Percentiles rank a stretch among this genome's conserved stretches.
phyloP scores from a whole-genome alignment of 345 rosid species.

The Garcia nutans region DNA sequence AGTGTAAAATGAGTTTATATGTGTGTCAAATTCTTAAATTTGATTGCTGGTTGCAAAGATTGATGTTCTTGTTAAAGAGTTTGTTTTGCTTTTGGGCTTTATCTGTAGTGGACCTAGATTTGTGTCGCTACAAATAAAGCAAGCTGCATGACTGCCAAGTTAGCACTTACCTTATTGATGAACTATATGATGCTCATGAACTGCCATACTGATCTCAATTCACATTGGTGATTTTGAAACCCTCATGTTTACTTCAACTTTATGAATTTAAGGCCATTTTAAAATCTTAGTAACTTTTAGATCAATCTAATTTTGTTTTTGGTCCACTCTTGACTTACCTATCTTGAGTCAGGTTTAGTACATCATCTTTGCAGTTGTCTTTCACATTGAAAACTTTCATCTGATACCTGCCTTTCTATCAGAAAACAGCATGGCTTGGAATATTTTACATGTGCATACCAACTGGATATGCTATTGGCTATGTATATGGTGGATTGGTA shows the following conservation, averaged over 20 bases:
- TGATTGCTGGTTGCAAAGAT: too few species aligned
- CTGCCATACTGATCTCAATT: background rate
- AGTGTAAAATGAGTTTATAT: too few species aligned
- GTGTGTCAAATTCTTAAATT: too few species aligned
- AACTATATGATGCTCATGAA: background rate
- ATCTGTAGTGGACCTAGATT: background rate
- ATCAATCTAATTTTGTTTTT: background rate
- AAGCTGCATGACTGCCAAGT: background rate
- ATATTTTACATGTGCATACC: slow-evolving; percentile 98
- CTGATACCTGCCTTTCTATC: slow-evolving; percentile 31
- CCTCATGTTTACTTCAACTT: background rate
- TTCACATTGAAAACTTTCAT: slow-evolving; percentile 1
- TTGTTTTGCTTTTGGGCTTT: background rate
- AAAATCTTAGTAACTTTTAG: background rate
- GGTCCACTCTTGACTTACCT: background rate
- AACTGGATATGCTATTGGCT: slow-evolving; percentile 89
- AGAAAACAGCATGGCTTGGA: slow-evolving; percentile 94
- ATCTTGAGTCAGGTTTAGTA: background rate
- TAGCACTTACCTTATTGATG: background rate
- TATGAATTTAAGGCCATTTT: background rate
- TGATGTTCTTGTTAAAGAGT: background rate
- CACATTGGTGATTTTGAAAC: background rate
- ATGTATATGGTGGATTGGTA: slow-evolving; percentile 87
- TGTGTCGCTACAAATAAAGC: background rate
- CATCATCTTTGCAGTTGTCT: background rate